Conservation (phyloP, 805 yeast genomes). For the Barnettozyma populi region DNA sequence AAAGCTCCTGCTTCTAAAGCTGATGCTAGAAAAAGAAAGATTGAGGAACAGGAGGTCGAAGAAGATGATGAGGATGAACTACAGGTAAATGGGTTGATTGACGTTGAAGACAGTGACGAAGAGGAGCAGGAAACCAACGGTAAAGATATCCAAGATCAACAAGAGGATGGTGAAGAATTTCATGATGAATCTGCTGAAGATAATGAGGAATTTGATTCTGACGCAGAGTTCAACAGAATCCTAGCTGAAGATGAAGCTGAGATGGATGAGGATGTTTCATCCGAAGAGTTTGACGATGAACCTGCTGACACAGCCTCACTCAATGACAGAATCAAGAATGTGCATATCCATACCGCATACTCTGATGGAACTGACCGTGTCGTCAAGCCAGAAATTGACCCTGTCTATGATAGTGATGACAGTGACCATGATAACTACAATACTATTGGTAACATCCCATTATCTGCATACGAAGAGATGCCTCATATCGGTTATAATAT, state of each 20-base stretch:
- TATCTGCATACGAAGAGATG: constrained; percentile 91
- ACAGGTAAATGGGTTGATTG: constrained; percentile 19
- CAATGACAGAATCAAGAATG: constrained; percentile 49
- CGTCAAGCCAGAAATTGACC: constrained; percentile 85
- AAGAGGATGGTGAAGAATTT: constrained; percentile 12
- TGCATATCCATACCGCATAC: constrained; percentile 49
- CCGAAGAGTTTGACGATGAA: constrained; percentile 47
- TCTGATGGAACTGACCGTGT: constrained; percentile 80
- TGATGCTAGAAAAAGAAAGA: constrained; percentile 19
- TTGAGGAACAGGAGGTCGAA: constrained; percentile 14
- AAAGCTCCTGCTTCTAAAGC: background rate
- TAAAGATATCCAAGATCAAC: constrained; percentile 24
- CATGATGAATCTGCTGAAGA: constrained; percentile 19
- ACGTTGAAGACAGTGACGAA: constrained; percentile 15
- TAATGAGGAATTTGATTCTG: constrained; percentile 37
- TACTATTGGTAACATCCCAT: constrained; percentile 90
- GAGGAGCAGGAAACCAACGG: constrained; percentile 14
- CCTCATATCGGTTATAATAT: constrained; percentile 97
- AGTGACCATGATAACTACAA: constrained; percentile 75
- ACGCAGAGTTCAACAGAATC: constrained; percentile 58
- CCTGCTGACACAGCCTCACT: constrained; percentile 47
- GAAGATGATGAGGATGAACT: constrained; percentile 16
- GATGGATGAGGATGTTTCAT: constrained; percentile 26
- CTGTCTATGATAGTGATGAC: constrained; percentile 93
- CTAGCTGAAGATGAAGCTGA: constrained; percentile 46